Evolutionary conservation across 2,329 filamentous ascomycete species (phyloP), one percentile per base, ranked within the genome.

Genomic region (Pseudocercospora fuligena): DNA sequence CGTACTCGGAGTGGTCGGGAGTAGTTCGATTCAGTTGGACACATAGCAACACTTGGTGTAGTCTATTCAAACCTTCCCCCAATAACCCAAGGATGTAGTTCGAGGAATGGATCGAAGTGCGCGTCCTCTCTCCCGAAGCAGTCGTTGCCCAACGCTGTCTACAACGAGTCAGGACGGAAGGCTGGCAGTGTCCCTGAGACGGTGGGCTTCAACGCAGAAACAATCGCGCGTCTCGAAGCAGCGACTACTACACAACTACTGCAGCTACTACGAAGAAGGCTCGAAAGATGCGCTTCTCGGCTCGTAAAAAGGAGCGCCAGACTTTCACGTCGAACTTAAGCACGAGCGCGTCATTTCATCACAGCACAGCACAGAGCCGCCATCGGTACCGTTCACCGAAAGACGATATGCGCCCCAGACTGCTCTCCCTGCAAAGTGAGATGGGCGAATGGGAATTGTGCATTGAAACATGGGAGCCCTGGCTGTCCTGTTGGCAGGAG

Each of bases 151-250:
- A 51, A 51, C 47, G 23, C 49, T 19, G 21, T 27, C 12, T 19
- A 16, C 49, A 53, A 53, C 49, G 49, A 53, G 51, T 54, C 51
- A 54, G 51, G 21, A 16, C 11, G 4, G 25, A 16, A 54, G 51
- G 25, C n/a, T 54, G 51, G 21, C 25, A 14, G 25, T 27, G 11
- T n/a, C 25, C 51, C 25, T 54, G 51, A 54, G 51, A 54, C 51
- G 51, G 5, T 27, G 51, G 51, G 49, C 49, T 53, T 27, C 23
- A 53, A 53, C 49, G 21, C 49, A 53, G 49, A 53, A 53, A 53
- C 49, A 25, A 27, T 27, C 19, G 49, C 49, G n/a, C n/a, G 47
- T 21, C n/a, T 25, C 47, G 21, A n/a, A 51, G 47, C 49, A 29
- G 49, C 31, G 31, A 33, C 33, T 36, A 36, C 33, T 36, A 36